phyloP scores from a whole-genome alignment of 345 rosid genomes.

The Melaleuca quinquenervia region DNA sequence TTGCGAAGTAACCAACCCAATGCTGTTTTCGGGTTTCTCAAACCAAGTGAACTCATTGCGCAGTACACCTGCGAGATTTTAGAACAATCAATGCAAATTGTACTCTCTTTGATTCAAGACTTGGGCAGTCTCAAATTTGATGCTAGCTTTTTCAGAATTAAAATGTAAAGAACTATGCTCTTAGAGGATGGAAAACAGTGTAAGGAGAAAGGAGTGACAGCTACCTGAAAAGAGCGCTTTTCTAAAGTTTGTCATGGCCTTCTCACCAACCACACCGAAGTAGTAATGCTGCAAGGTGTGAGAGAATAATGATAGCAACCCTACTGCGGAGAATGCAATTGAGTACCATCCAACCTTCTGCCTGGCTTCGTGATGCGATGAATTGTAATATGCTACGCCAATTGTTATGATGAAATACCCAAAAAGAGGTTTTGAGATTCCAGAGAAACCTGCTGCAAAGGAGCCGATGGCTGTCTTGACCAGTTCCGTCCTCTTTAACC shows the following conservation, averaged over 20 bases:
- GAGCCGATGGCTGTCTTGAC: slow-evolving; percentile 27
- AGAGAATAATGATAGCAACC: slow-evolving; percentile 37
- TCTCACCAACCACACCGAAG: slow-evolving; percentile 57
- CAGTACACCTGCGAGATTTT: slow-evolving; percentile 29
- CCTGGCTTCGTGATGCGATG: slow-evolving; percentile 13
- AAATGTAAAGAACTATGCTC: not conserved
- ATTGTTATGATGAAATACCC: slow-evolving; percentile 50
- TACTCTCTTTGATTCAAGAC: not conserved
- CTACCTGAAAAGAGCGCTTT: slow-evolving; percentile 43
- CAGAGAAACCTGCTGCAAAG: slow-evolving; percentile 52
- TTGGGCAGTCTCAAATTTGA: not conserved
- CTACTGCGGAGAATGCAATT: slow-evolving; percentile 26
- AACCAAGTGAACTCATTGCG: slow-evolving; percentile 54
- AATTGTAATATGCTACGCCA: slow-evolving; percentile 36
- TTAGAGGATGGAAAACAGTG: too few relatives aligned
- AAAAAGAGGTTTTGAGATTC: slow-evolving; percentile 55
- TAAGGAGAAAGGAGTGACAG: not conserved
- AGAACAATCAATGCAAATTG: not conserved
- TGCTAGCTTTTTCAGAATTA: not conserved
- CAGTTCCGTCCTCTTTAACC: slow-evolving; percentile 26
- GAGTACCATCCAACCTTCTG: slow-evolving; percentile 31
- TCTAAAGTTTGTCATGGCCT: slow-evolving; percentile 53
- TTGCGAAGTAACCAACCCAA: slow-evolving; percentile 35
- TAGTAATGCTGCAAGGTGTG: slow-evolving; percentile 59
- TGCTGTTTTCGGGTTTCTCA: slow-evolving; percentile 42